phyloP scores from a whole-genome alignment of 2,329 filamentous ascomycete species.

The Verticillium nonalfalfae region DNA sequence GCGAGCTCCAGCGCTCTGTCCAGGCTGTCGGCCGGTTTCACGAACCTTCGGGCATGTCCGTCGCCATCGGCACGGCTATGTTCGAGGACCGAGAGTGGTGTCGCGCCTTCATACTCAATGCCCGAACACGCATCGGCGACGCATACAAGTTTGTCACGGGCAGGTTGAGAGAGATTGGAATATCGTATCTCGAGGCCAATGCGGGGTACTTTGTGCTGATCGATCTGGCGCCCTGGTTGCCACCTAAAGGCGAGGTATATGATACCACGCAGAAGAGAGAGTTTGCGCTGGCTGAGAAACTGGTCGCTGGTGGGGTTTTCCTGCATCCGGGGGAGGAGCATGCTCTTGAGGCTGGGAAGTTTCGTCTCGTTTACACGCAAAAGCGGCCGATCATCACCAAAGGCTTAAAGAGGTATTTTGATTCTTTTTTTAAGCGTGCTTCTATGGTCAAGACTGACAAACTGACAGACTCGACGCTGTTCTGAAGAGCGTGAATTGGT shows the following conservation, averaged over 20 bases:
- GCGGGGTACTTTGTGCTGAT: conserved; percentile 53
- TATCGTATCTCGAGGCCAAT: conserved; percentile 42
- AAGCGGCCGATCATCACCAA: conserved; percentile 24
- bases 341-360: conserved; percentile 41
- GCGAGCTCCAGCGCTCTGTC: conserved; percentile 24
- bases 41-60: conserved; percentile 35
- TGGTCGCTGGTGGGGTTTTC: conserved; percentile 41
- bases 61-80: conserved; percentile 34
- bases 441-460: background rate
- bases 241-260: conserved; percentile 10
- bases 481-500: background rate
- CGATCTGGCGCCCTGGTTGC: conserved; percentile 38
- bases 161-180: conserved; percentile 29
- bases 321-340: conserved; percentile 41
- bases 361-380: conserved; percentile 46
- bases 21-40: conserved; percentile 36
- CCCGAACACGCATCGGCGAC: conserved; percentile 29
- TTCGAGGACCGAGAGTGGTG: conserved; percentile 39
- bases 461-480: background rate
- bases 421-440: background rate
- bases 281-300: conserved; percentile 32
- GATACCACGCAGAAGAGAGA: conserved; percentile 28
- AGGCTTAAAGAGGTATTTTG: conserved; percentile 25
- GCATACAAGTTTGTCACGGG: conserved; percentile 31
- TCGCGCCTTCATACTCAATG: conserved; percentile 32